Evolutionary conservation across 192 early-diverging fungal species (phyloP).

Genomic region (Coemansia sp.): DNA sequence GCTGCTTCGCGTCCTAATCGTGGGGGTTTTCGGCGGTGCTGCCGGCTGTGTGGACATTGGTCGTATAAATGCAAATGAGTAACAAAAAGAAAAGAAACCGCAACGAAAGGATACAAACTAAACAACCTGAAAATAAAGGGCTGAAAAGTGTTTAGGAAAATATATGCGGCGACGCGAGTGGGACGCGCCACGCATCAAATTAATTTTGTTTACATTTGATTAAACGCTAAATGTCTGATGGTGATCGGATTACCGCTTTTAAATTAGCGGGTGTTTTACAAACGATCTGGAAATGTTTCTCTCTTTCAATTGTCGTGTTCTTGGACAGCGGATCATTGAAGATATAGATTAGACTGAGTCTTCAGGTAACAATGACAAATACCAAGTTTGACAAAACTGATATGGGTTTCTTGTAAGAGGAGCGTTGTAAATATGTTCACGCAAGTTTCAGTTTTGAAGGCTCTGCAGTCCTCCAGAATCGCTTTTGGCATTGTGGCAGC

Average conservation of each 20-base stretch:
- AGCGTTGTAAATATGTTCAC: not conserved
- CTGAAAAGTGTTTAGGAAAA: not conserved
- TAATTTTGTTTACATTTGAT: not conserved
- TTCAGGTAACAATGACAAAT: not conserved
- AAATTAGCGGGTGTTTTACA: not conserved
- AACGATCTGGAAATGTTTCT: not conserved
- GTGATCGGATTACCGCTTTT: not conserved
- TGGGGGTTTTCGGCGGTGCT: constrained; percentile 3
- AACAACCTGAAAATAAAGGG: not conserved
- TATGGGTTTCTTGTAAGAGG: not conserved
- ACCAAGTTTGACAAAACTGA: not conserved
- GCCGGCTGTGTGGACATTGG: constrained; percentile 7
- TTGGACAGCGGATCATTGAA: not conserved
- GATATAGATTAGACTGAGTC: not conserved
- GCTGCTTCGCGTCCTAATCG: not conserved
- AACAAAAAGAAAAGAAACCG: not conserved
- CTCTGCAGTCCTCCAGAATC: not conserved
- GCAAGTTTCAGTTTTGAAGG: not conserved
- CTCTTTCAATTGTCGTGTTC: not conserved
- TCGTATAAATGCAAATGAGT: constrained; percentile 3
- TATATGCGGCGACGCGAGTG: not conserved
- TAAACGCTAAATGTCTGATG: not conserved
- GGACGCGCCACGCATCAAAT: not conserved
- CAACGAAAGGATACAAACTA: not conserved
- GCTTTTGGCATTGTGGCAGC: not conserved